A percentile compares a stretch with the other conserved stretches of the same genome.
These are phyloP conservation scores for Psilocybe cubensis DNA, from an alignment of 768 basidiomycete genomes.

Conservation along the genomic window DNA sequence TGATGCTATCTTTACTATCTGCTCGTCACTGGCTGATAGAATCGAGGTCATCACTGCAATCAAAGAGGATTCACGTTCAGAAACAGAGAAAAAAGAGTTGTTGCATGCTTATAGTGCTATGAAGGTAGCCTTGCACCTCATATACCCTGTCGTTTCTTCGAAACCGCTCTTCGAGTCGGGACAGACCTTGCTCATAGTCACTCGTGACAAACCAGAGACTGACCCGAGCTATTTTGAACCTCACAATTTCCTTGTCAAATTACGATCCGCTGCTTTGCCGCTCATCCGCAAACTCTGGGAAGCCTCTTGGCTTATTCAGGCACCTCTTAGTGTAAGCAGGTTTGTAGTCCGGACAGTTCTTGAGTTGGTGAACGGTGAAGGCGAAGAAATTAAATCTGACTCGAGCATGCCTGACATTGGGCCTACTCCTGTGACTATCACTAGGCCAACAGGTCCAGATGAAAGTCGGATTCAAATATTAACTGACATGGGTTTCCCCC, in stretches of 20 bases:
- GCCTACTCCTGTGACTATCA: constrained; percentile 26
- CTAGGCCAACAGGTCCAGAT: constrained; percentile 58
- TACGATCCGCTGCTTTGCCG: constrained; percentile 74
- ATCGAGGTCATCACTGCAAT: constrained; percentile 57
- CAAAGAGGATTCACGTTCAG: constrained; percentile 59
- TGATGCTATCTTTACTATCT: constrained; percentile 63
- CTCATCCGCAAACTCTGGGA: constrained; percentile 76
- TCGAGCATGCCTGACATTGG: constrained; percentile 36
- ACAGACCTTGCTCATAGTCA: constrained; percentile 74
- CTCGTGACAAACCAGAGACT: constrained; percentile 78
- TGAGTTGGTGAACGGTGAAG: constrained; percentile 81
- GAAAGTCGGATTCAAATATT: constrained; percentile 82
- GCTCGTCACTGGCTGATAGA: constrained; percentile 53
- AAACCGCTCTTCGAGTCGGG: constrained; percentile 84
- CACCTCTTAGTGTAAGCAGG: constrained; percentile 76
- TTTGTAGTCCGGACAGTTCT: constrained; percentile 78
- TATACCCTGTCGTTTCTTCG: constrained; percentile 76
- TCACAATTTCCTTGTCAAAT: constrained; percentile 82
- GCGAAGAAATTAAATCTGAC: constrained; percentile 68
- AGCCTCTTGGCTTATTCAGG: constrained; percentile 77
- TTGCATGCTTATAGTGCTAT: constrained; percentile 79
- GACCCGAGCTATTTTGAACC: constrained; percentile 84
- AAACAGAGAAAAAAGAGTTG: constrained; percentile 63
- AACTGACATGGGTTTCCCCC: constrained; percentile 96
- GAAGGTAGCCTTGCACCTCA: constrained; percentile 78